Conservation (phyloP, 1,284 basidiomycete genomes). For the Fomitopsis pinicola region DNA sequence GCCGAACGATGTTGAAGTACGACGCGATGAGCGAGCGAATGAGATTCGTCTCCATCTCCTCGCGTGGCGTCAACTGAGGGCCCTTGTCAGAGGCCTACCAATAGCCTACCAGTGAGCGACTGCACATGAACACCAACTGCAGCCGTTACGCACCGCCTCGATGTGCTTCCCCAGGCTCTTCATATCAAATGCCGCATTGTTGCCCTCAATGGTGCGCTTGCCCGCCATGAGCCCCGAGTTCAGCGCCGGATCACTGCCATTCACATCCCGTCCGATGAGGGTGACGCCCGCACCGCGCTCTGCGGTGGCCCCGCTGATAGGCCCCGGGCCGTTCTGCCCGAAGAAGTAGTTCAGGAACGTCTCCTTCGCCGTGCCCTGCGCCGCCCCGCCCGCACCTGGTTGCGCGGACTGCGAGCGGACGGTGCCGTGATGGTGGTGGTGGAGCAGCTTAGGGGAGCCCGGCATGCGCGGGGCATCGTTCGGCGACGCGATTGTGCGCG, state of each 20-base stretch:
- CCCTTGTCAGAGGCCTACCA: constrained; percentile 47
- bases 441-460: constrained; percentile 34
- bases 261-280: constrained; percentile 52
- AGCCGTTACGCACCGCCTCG: constrained; percentile 67
- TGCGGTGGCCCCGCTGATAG: constrained; percentile 48
- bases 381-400: constrained; percentile 8
- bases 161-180: constrained; percentile 97
- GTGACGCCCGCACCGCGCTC: constrained; percentile 27
- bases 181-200: constrained; percentile 94
- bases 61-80: constrained; percentile 64
- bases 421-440: constrained; percentile 24
- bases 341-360: constrained; percentile 97
- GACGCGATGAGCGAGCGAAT: constrained; percentile 93
- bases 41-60: constrained; percentile 95
- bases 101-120: neutral
- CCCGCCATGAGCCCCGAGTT: constrained; percentile 61
- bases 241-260: constrained; percentile 44
- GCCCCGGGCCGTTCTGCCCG: constrained; percentile 75
- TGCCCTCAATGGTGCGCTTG: constrained; percentile 66
- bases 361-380: constrained; percentile 59
- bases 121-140: neutral
- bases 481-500: constrained; percentile 30
- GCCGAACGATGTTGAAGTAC: constrained; percentile 95
- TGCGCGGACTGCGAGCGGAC: constrained; percentile 32
- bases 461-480: constrained; percentile 25